Evolutionary conservation across 768 basidiomycete species (phyloP).

Genomic region (Hericium rajendrae): DNA sequence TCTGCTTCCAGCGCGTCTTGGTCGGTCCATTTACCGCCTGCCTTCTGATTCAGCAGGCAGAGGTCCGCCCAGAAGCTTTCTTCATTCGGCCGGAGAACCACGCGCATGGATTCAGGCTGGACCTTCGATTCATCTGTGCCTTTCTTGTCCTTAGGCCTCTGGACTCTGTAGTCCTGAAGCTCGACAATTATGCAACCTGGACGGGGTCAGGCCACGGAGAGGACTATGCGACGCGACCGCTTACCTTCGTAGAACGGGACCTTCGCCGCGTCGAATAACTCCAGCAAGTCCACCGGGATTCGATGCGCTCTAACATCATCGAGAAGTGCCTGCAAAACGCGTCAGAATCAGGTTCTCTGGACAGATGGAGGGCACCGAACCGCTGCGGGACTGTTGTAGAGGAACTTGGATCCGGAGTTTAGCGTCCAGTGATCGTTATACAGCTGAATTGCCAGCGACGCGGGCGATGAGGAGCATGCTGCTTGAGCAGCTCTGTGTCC

Average conservation of each 20-base stretch:
- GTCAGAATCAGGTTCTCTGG: slow-evolving; percentile 1
- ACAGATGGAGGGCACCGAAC: slow-evolving; percentile 20
- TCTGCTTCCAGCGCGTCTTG: slow-evolving; percentile 65
- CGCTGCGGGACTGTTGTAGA: slow-evolving; percentile 72
- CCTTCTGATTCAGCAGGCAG: slow-evolving; percentile 54
- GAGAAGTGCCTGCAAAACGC: slow-evolving; percentile 48
- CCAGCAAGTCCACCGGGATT: slow-evolving; percentile 80
- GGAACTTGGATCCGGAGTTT: slow-evolving; percentile 73
- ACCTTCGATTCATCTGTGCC: slow-evolving; percentile 24
- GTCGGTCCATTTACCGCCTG: slow-evolving; percentile 57
- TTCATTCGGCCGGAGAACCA: slow-evolving; percentile 66
- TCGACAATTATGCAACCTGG: slow-evolving; percentile 82
- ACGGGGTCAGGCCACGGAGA: background rate
- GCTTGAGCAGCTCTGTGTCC: slow-evolving; percentile 49
- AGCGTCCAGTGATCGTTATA: slow-evolving; percentile 76
- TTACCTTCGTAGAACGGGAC: slow-evolving; percentile 81
- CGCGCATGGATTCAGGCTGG: slow-evolving; percentile 39
- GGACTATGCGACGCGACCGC: background rate
- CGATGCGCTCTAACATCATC: slow-evolving; percentile 78
- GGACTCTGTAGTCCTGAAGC: slow-evolving; percentile 65
- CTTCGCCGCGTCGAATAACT: slow-evolving; percentile 62
- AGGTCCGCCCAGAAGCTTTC: slow-evolving; percentile 78
- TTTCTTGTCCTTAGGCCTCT: slow-evolving; percentile 47
- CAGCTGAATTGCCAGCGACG: slow-evolving; percentile 74
- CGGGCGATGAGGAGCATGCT: slow-evolving; percentile 42